Evolutionary conservation across 257 asterid genomes (phyloP), one percentile per base, ranked within the genome.

Genomic region (Orobanche coerulescens): DNA sequence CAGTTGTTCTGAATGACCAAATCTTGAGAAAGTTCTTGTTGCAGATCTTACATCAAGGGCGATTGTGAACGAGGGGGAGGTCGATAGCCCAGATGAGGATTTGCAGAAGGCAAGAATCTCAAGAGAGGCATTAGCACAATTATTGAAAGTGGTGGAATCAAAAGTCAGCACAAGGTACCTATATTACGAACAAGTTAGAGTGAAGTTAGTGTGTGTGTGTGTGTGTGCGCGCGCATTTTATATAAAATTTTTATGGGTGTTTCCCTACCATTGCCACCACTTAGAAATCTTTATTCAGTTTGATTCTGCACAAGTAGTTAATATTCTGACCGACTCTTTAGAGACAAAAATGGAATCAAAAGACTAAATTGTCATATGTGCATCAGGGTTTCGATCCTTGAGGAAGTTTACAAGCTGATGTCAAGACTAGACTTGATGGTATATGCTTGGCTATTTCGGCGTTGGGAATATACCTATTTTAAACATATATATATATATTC

Each of bases 361-460:
- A 64, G 34, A 39, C 58, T 75, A 19, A 65, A 53, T 48, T 23
- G 39, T 39, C 36, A 16, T 73, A 66, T 66, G 55, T 67, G 52
- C 69, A 34, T 18, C 84, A 93, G 97, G 75, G 67, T 62, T 57
- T 69, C 86, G 40, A 61, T 84, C 75, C 73, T 87, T 39, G 99
- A 93, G 58, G 97, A 84, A 75, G 72, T 84, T 62, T 73, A 65
- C 79, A 83, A 81, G 83, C 81, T 93, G 73, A 86, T 81, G 95
- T 71, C 67, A 31, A 80, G 73, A 75, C 68, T 86, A 68, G 84
- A 83, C 48, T 67, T 84, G 78, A 73, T 50, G 82, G 98, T 84
- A 63, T 79, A 83, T 46, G 52, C 26, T 68, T 65, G 19, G 70
- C 65, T 47, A 28, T 19, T 63, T 59, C n/a, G 47, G 70, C 55